A percentile compares a stretch with the other conserved stretches of the same genome.
Conservation (phyloP, 2,329 filamentous ascomycete genomes). For the Xylaria sp. region DNA sequence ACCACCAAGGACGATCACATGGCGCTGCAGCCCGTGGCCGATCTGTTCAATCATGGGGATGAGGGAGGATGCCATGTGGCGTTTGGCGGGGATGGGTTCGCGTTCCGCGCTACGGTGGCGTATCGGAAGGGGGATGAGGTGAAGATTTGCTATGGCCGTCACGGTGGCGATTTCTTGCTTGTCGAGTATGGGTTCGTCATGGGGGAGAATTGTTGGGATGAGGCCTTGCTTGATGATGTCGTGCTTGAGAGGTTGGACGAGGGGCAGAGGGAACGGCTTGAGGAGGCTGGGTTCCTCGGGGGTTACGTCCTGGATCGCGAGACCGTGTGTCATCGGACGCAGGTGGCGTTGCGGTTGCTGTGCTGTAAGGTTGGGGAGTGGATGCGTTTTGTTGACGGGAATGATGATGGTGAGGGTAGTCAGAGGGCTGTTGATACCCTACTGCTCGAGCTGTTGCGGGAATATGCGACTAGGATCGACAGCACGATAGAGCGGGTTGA, state of each 20-base stretch:
- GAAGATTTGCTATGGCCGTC: conserved; percentile 75
- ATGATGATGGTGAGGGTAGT: conserved; percentile 59
- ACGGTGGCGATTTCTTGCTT: conserved; percentile 78
- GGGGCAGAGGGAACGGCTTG: conserved; percentile 54
- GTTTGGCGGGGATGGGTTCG: conserved; percentile 64
- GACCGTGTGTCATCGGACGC: conserved; percentile 65
- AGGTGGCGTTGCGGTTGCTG: conserved; percentile 62
- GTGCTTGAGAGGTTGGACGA: conserved; percentile 55
- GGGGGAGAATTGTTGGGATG: conserved; percentile 62
- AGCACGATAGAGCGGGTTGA: conserved; percentile 49
- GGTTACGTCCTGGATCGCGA: conserved; percentile 63
- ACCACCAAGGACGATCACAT: conserved; percentile 66
- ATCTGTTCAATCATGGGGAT: conserved; percentile 73
- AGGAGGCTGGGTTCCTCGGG: conserved; percentile 61
- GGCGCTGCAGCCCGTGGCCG: conserved; percentile 76
- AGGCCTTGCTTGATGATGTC: conserved; percentile 60
- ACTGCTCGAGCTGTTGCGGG: conserved; percentile 54
- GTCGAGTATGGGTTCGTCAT: conserved; percentile 71
- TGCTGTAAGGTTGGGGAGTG: conserved; percentile 56
- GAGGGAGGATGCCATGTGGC: conserved; percentile 63
- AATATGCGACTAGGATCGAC: conserved; percentile 52
- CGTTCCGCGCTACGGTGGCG: conserved; percentile 61
- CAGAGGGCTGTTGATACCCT: conserved; percentile 54
- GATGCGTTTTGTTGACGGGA: conserved; percentile 59
- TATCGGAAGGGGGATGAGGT: conserved; percentile 72